Conservation (phyloP, 2,329 filamentous ascomycete genomes). For the Clonostachys rhizophaga region DNA sequence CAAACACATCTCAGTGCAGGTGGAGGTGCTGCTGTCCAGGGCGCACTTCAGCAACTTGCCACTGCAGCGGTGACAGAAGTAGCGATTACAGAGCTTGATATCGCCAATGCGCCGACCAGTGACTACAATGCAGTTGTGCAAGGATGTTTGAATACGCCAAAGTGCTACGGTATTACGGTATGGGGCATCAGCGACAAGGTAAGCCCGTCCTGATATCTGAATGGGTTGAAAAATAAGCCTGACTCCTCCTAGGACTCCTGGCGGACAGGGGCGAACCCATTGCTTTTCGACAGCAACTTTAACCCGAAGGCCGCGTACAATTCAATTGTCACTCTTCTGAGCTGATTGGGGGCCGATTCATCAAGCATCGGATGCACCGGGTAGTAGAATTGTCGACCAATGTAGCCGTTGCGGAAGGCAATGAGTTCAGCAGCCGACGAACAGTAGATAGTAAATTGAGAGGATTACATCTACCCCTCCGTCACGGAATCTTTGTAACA, state of each 20-base stretch:
- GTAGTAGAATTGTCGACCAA: no score
- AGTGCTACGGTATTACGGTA: conserved; percentile 63
- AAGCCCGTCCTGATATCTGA: not conserved
- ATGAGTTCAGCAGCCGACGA: no score
- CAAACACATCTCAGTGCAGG: conserved; percentile 48
- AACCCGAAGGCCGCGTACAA: conserved; percentile 45
- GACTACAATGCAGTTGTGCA: conserved; percentile 57
- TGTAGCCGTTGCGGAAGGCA: no score
- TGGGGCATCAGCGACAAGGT: conserved; percentile 48
- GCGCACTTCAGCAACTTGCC: conserved; percentile 48
- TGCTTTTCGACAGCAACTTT: conserved; percentile 49
- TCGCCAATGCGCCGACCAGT: conserved; percentile 45
- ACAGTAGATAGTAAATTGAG: no score
- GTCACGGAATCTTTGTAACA: no score
- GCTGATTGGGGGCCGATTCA: not conserved
- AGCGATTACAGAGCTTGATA: conserved; percentile 66
- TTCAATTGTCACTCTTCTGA: not conserved
- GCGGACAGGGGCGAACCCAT: conserved; percentile 40
- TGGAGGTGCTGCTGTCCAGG: conserved; percentile 35
- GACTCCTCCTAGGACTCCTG: conserved; percentile 31
- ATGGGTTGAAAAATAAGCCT: not conserved
- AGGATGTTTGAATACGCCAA: conserved; percentile 51
- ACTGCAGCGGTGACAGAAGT: conserved; percentile 46
- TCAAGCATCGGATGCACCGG: no score
- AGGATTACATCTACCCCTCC: no score